phyloP scores from a whole-genome alignment of 192 early-diverging fungal species.

The Entomortierella chlamydospora region DNA sequence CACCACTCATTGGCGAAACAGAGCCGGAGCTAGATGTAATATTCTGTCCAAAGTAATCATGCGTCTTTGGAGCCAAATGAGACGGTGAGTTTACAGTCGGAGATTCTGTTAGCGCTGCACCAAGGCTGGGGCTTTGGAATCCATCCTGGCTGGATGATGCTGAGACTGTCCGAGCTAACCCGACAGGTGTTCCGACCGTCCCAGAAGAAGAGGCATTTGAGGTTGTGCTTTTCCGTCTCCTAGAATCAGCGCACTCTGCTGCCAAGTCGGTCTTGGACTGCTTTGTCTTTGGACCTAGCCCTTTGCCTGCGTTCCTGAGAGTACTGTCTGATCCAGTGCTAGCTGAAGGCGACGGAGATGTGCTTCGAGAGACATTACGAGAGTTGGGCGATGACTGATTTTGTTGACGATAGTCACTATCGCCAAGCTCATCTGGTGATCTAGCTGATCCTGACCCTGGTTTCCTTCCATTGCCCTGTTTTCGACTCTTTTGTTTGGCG shows the following conservation, averaged over 20 bases:
- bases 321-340: background rate
- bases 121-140: constrained; percentile 27
- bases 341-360: constrained; percentile 28
- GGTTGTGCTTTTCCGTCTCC: constrained; percentile 39
- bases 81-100: constrained; percentile 36
- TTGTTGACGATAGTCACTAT: constrained; percentile 12
- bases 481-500: constrained; percentile 5
- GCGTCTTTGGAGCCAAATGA: constrained; percentile 8
- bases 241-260: constrained; percentile 29
- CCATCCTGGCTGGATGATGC: constrained; percentile 52
- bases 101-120: constrained; percentile 28
- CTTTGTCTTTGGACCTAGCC: constrained; percentile 31
- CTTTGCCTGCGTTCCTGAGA: constrained; percentile 1
- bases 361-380: constrained; percentile 40
- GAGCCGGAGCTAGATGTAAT: constrained; percentile 26
- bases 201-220: constrained; percentile 33
- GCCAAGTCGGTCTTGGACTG: constrained; percentile 36
- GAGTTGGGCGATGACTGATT: constrained; percentile 30
- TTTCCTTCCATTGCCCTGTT: constrained; percentile 18
- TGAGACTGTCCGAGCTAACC: constrained; percentile 33
- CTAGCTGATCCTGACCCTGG: constrained; percentile 8
- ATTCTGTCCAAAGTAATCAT: constrained; percentile 42
- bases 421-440: constrained; percentile 24
- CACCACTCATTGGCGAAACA: constrained; percentile 45
- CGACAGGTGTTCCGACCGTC: constrained; percentile 10